Evolutionary conservation across 345 rosid genomes (phyloP), one percentile per base, ranked within the genome.

Genomic region (Salix purpurea): DNA sequence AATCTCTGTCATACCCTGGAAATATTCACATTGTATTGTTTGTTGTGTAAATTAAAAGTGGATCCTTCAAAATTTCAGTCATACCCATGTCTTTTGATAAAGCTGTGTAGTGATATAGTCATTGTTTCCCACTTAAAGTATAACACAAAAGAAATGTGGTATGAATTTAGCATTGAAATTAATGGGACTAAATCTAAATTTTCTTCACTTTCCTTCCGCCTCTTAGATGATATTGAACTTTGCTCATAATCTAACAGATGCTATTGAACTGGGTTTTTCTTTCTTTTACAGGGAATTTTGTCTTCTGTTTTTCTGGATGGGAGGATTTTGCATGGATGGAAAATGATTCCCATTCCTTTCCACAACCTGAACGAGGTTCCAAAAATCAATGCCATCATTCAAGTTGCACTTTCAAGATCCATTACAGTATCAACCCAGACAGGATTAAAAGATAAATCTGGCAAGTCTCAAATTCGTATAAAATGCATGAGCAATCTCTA

Each of bases 321-420:
- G 62, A 76, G 81, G 46, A 66, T 76, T 87, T 87, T 91, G 84
- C 81, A 79, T 4, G 85, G 91, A 40, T 95, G 99, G 99, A 92
- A 89, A 86, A 91, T 92, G 94, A 71, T 87, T 77, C 72, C 90
- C 34, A 42, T 95, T 83, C 97, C 97, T 75, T 78, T 95, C n/a
- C 87, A 86, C 71, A 89, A 88, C 84, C 86, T 89, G 80, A 91
- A 91, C 76, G 90, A 89, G 79, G 73, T 46, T 40, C 88, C 86
- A 6, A 77, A 83, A 79, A 71, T 80, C 76, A 81, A 83, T 77
- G 74, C 87, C 48, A 15, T 88, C 70, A 70, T 80, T 83, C 83
- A 71, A 39, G 64, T 65, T 79, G 79, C 75, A 70, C 78, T 76
- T 80, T 77, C 84, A 42, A 13, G 82, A 74, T 16, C 42, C 56